Conservation (phyloP, 176 grass and related monocot species). For the Ensete ventricosum region DNA sequence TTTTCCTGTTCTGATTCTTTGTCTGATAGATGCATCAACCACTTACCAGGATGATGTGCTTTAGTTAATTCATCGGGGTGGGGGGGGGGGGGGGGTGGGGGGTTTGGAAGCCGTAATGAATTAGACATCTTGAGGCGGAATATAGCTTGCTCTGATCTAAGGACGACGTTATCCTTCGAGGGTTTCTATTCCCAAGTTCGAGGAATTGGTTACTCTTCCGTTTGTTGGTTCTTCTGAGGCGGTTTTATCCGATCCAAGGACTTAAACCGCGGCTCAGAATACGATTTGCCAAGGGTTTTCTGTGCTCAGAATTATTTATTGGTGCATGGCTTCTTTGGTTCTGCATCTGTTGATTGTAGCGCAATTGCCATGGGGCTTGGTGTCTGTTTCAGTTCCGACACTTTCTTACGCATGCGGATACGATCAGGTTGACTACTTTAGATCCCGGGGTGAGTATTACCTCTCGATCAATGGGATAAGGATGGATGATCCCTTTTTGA, state of each 20-base stretch:
- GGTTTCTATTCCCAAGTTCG: background rate
- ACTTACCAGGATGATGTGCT: too few species aligned
- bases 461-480: slow-evolving; percentile 47
- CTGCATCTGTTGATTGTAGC: slow-evolving; percentile 32
- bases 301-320: background rate
- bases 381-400: slow-evolving; percentile 18
- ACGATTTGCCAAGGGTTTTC: background rate
- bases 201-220: background rate
- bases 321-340: slow-evolving; percentile 13
- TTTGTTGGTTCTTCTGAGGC: background rate
- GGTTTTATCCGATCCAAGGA: background rate
- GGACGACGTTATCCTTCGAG: background rate
- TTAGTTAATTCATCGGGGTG: too few species aligned
- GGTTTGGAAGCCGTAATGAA: background rate
- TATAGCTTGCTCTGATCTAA: background rate
- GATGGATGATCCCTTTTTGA: slow-evolving; percentile 41
- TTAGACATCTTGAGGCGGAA: background rate
- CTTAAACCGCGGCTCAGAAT: background rate
- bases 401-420: slow-evolving; percentile 45
- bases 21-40: too few species aligned
- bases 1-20: background rate
- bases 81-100: too few species aligned
- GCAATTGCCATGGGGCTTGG: slow-evolving; percentile 27
- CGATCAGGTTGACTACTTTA: slow-evolving; percentile 41
- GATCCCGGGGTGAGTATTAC: slow-evolving; percentile 26